Conservation (phyloP, 805 yeast species). For the Hemisphaericaspora nanyangensis region DNA sequence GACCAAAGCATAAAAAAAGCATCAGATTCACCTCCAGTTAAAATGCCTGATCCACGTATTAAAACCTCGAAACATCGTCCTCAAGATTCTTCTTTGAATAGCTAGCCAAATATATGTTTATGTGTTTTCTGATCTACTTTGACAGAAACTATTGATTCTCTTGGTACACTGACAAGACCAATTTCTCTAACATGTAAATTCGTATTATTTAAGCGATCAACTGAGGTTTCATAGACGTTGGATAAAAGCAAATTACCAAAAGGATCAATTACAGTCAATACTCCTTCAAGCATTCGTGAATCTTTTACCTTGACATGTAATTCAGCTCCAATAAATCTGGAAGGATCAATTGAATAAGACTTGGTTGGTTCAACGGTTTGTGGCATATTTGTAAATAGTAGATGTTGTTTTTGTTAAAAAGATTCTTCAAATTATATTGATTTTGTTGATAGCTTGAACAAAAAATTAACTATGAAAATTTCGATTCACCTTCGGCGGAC, state of each 20-base stretch:
- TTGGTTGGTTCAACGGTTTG: no score
- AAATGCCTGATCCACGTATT: neutral
- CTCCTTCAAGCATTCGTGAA: slow-evolving; percentile 32
- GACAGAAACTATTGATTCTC: slow-evolving; percentile 29
- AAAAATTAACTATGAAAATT: no score
- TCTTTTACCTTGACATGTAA: slow-evolving; percentile 27
- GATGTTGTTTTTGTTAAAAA: no score
- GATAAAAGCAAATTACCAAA: slow-evolving; percentile 39
- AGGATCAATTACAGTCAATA: slow-evolving; percentile 39
- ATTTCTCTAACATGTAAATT: slow-evolving; percentile 34
- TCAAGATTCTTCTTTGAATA: neutral
- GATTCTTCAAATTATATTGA: no score
- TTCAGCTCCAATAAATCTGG: slow-evolving; percentile 27
- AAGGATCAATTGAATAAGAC: slow-evolving; percentile 16
- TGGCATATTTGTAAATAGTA: no score
- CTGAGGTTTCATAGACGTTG: slow-evolving; percentile 31
- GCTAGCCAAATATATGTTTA: slow-evolving; percentile 7
- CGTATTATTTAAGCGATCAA: slow-evolving; percentile 19
- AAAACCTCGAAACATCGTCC: neutral
- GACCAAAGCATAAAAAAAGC: no score
- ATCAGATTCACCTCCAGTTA: no score
- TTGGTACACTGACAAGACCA: slow-evolving; percentile 55
- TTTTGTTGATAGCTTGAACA: no score
- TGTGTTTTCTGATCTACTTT: slow-evolving; percentile 19
- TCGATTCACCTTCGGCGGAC: no score